Base-by-base conservation (phyloP, 2,329 filamentous ascomycete genomes). In the Capronia americana region DNA sequence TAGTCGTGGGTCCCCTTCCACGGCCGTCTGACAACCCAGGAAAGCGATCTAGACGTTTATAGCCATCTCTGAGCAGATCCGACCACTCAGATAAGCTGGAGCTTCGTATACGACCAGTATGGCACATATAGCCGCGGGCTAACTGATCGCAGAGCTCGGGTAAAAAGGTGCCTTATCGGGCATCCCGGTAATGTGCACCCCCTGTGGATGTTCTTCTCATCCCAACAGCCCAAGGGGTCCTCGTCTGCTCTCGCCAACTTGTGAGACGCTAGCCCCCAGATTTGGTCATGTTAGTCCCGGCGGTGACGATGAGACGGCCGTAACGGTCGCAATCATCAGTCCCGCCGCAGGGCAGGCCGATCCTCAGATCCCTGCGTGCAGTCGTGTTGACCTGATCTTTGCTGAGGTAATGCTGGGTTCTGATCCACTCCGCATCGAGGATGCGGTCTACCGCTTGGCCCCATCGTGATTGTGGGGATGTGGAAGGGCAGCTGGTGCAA, bases 361-460 rank as follows among this genome's bases (percentile, higher is more conserved):
- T 51, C 48, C 48, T 23, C 48, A 23, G 10, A 51, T 51, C 48
- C 23, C 48, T 24, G 23, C 17, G 38, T 44, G 24, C 8, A 7
- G 38, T 7, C 17, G 6, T 44, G 38, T 28, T 17, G 48, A 14
- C 23, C 58, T 53, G 23, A 28, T 23, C 26, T 30, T 30, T 51
- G 58, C 58, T 53, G 58, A 61, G 48, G 30, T 61, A 61, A 61
- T 54, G 17, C 14, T 51, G 23, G 38, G 4, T 14, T 26, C 12
- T 4, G 58, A 26, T n/a, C 34, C 23, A 30, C 46, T 14, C 11
- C 58, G n/a, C 46, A 20, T 48, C 30, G 23, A 61, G 32, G 32
- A 44, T 23, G 57, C 24, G 24, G 57, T 50, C 41, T 50, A 23
- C 30, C 11, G 48, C 23, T 48, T 17, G 48, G 17, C 48, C 46